Percentiles rank a stretch among this genome's conserved stretches.
Conservation (phyloP, 2,329 filamentous ascomycete genomes). For the Mycogone perniciosa region DNA sequence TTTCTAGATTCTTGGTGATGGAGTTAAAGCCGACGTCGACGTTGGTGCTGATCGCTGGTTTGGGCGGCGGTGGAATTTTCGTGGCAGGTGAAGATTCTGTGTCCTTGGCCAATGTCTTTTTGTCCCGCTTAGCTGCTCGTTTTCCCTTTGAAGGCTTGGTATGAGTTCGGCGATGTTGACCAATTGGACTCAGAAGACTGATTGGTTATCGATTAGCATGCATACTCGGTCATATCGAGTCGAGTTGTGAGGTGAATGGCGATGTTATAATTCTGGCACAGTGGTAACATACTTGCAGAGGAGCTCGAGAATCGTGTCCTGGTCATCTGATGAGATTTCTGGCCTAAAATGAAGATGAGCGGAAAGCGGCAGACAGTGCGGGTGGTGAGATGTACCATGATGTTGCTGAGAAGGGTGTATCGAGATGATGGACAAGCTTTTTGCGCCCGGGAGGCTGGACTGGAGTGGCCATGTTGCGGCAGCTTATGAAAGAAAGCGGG, state of each 20-base stretch:
- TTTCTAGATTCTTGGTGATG: slow-evolving; percentile 55
- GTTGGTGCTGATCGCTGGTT: slow-evolving; percentile 48
- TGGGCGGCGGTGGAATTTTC: slow-evolving; percentile 25
- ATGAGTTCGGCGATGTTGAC: slow-evolving; percentile 52
- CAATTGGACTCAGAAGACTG: slow-evolving; percentile 59
- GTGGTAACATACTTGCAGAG: slow-evolving; percentile 50
- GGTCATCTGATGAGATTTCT: slow-evolving; percentile 47
- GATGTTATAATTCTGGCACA: background rate
- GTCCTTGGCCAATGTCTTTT: slow-evolving; percentile 16
- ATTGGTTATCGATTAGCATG: background rate
- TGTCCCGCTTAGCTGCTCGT: slow-evolving; percentile 44
- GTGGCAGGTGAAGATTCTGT: slow-evolving; percentile 1
- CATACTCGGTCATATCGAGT: background rate
- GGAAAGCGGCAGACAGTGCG: background rate
- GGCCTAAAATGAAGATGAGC: slow-evolving; percentile 44
- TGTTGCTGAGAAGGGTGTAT: slow-evolving; percentile 56
- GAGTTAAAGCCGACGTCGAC: slow-evolving; percentile 60
- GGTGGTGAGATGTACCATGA: slow-evolving; percentile 43
- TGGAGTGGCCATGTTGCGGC: slow-evolving; percentile 1
- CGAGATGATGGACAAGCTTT: slow-evolving; percentile 57
- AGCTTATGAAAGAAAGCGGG: background rate
- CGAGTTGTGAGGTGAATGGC: background rate
- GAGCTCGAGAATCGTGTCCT: slow-evolving; percentile 59
- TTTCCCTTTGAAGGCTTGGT: slow-evolving; percentile 55
- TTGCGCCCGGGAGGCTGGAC: slow-evolving; percentile 33